phyloP scores from a whole-genome alignment of 1,139 yeast species.

The Magnusiomyces suaveolens region DNA sequence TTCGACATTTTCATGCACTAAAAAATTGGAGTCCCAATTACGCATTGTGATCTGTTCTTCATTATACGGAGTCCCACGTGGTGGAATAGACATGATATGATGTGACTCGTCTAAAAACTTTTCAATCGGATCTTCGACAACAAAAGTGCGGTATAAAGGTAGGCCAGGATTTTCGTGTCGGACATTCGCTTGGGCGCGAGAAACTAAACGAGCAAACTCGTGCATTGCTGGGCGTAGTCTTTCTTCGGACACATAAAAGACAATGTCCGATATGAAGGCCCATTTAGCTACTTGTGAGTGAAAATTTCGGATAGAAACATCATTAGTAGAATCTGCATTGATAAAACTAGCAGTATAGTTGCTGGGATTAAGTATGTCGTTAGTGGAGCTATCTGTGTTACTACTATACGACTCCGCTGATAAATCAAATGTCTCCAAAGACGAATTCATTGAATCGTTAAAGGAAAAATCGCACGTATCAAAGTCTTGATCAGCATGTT shows the following conservation, averaged over 20 bases:
- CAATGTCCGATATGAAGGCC: constrained; percentile 58
- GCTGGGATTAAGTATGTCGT: constrained; percentile 1
- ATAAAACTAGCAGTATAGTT: constrained; percentile 18
- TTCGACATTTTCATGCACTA: constrained; percentile 68
- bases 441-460: neutral
- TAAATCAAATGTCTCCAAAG: neutral
- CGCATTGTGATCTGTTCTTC: constrained; percentile 29
- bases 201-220: constrained; percentile 19
- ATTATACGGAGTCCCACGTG: constrained; percentile 17
- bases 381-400: neutral
- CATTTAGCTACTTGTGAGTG: constrained; percentile 67
- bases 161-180: constrained; percentile 15
- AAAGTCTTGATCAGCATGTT: constrained; percentile 5
- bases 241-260: constrained; percentile 48
- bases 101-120: constrained; percentile 22
- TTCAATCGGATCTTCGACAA: constrained; percentile 22
- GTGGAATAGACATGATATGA: constrained; percentile 26
- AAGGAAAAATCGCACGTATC: constrained; percentile 13
- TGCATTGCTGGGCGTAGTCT: constrained; percentile 15
- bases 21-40: constrained; percentile 67
- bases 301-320: constrained; percentile 65
- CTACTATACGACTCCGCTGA: neutral
- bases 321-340: constrained; percentile 46
- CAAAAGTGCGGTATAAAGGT: constrained; percentile 19
- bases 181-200: constrained; percentile 22